Base-by-base conservation (phyloP, 371 early-diverging fungal species). In the Lichtheimia hyalospora region DNA sequence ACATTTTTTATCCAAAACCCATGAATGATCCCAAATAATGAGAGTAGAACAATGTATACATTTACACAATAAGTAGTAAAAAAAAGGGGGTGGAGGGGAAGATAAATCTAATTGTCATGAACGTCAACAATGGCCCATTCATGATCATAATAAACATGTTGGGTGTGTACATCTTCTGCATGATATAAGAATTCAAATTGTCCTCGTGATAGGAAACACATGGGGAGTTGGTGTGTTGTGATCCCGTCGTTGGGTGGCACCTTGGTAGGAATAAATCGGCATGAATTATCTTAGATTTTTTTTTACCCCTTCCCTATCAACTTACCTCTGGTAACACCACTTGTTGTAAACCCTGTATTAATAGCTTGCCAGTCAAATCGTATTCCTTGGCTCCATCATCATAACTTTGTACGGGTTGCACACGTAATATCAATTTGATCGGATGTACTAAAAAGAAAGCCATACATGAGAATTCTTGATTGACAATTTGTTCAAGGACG, bases 351-450 rank as follows among this genome's bases (percentile, higher is more conserved):
- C 88, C 88, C 61, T 87, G 82, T 80, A 84, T 82, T 40, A 81
- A 65, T 69, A 87, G 69, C 40, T 81, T 80, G 18, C 74, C 75
- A 3, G 81, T 79, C 62, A 85, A 65, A 52, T 87, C 86, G 57
- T 84, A 84, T 51, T 87, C 88, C 65, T 84, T 87, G 3, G 83
- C 75, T 0, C 85, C 86, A 57, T 85, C 82, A 50, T 82, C 82
- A 54, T 84, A 82, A 18, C 81, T 84, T 61, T 84, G 88, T 15
- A 85, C 88, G n/a, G 88, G 83, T 60, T 87, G 88, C 52, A 84
- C 75, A 49, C 87, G 72, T 55, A 87, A 70, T 58, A 85, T 82
- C 20, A 85, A 56, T 54, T 87, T 87, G 15, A 81, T 71, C 54
- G 82, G 77, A 66, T 67, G 72, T 25, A 58, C 79, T 82, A 63